Evolutionary conservation across 192 early-diverging fungal genomes (phyloP), one percentile per base, ranked within the genome.

Genomic region (Backusella luteola): DNA sequence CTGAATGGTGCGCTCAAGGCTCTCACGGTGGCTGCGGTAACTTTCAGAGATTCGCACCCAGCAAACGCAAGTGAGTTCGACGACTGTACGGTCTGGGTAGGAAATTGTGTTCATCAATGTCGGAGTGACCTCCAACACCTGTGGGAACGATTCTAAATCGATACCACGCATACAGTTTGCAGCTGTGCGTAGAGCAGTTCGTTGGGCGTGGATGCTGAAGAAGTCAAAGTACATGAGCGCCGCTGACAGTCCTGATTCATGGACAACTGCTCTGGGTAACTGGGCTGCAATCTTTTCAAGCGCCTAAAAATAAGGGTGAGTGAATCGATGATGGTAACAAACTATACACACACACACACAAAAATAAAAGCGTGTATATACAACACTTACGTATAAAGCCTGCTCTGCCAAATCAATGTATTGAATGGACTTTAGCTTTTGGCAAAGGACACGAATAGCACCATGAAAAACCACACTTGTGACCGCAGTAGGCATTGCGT

Each of bases 391-490:
- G 29, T 84, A 82, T 69, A 97, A 82, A 0, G 94, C 92, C 74
- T 93, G 93, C 80, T 98, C 97, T 6, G 96, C 97, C 52, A 98
- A 85, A 73, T 98, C 97, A 69, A 97, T 97, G 71, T 94, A 97
- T 75, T 96, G 91, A 68, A 98, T 93, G 70, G 94, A 91, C 71
- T 87, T 83, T 34, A 98, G 82, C 78, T 96, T 96, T 38, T 83
- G 80, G 34, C 94, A 90, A 8, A 98, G 83, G 0, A 91, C 91
- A 21, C 86, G 77, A 0, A 96, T 85, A 11, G 89, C 93, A 2
- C 90, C 91, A 77, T 90, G 82, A 9, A 91, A 88, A 6, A 94
- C 88, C 35, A 97, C 85, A 7, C 86, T 85, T 0, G 85, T 81
- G 6, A 89, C 82, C 6, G 90, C 81, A 3, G 88, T 80, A 2